Percentiles rank a stretch among this genome's conserved stretches.
phyloP scores from a whole-genome alignment of 768 basidiomycete genomes.

The Thelephora ganbajun region DNA sequence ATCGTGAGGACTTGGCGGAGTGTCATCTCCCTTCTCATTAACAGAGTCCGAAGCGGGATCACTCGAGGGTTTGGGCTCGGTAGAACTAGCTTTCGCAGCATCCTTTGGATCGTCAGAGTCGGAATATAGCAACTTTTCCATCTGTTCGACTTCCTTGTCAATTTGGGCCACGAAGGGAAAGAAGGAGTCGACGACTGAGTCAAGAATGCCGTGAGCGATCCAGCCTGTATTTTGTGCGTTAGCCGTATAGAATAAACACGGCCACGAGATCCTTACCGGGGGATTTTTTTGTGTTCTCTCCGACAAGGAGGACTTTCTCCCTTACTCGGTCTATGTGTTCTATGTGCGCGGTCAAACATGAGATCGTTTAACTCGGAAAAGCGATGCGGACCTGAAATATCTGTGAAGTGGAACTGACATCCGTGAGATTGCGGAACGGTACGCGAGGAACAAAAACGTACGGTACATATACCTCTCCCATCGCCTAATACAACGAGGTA shows the following conservation, averaged over 20 bases:
- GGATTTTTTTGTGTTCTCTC: constrained; percentile 51
- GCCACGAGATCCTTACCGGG: constrained; percentile 33
- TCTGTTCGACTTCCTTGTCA: constrained; percentile 66
- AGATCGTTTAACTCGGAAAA: neutral
- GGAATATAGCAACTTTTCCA: constrained; percentile 29
- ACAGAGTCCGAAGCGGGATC: neutral
- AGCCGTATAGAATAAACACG: too few species aligned
- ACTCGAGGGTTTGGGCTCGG: neutral
- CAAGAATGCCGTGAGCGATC: constrained; percentile 87
- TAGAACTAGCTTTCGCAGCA: neutral
- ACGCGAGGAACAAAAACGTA: constrained; percentile 19
- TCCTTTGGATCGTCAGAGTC: neutral
- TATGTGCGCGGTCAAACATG: constrained; percentile 7
- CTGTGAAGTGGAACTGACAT: constrained; percentile 76
- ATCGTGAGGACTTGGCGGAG: too few species aligned
- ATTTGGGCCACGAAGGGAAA: constrained; percentile 75
- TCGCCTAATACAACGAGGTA: constrained; percentile 83
- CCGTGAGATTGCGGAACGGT: neutral
- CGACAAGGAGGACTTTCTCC: constrained; percentile 50
- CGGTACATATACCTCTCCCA: constrained; percentile 53
- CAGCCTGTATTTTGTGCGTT: constrained; percentile 40
- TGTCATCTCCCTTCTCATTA: neutral
- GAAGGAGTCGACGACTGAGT: constrained; percentile 90
- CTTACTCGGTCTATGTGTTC: constrained; percentile 73
- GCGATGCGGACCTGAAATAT: constrained; percentile 39